phyloP scores from a whole-genome alignment of 73 alveolate genomes.

The Diophrys appendiculata region DNA sequence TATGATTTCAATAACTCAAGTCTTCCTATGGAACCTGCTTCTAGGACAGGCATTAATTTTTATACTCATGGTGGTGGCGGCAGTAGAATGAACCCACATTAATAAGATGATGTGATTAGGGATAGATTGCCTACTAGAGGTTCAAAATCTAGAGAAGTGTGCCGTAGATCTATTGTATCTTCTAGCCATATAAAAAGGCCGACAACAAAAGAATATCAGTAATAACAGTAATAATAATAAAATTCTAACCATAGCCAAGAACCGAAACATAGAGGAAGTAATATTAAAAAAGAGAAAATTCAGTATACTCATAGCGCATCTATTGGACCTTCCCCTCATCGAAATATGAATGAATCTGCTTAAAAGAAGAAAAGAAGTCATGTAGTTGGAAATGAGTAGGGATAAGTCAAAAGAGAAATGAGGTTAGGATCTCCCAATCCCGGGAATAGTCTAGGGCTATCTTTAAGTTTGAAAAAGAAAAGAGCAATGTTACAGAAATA shows the following conservation, averaged over 20 bases:
- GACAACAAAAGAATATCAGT: not conserved
- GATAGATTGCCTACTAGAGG: slow-evolving; percentile 15
- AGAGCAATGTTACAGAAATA: not conserved
- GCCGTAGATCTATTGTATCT: not conserved
- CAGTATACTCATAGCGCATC: no score
- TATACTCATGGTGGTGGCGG: no score
- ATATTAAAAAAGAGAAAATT: no score
- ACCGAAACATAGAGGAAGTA: not conserved
- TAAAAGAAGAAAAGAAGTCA: no score
- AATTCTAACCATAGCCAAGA: not conserved
- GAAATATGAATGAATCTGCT: no score
- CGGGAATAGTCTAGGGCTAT: not conserved
- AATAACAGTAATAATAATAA: no score
- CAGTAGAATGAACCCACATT: not conserved
- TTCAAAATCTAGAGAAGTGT: slow-evolving; percentile 4
- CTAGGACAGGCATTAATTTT: not conserved
- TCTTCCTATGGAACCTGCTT: not conserved
- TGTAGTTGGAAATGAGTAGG: no score
- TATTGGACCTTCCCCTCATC: no score
- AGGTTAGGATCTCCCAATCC: not conserved
- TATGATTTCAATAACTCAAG: slow-evolving; percentile 14
- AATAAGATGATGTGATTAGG: not conserved
- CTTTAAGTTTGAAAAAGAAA: not conserved
- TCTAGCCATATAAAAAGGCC: not conserved
- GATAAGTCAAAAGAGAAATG: not conserved